Evolutionary conservation across 495 filamentous ascomycete species (phyloP).

Genomic region (Hypoxylon cercidicola): DNA sequence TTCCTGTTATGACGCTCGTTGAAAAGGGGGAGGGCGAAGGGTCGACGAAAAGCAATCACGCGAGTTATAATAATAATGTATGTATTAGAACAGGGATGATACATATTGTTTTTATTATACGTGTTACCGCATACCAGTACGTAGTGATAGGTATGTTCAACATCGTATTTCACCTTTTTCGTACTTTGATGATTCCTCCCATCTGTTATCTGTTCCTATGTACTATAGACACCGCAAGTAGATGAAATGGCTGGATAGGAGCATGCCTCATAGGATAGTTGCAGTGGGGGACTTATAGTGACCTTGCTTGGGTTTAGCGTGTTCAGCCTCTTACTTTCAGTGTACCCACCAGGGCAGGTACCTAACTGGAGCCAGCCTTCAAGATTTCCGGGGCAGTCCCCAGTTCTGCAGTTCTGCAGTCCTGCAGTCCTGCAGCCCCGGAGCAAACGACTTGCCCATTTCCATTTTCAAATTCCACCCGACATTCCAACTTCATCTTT

Average conservation of each 20-base stretch:
- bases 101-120: too few relatives aligned
- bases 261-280: too few relatives aligned
- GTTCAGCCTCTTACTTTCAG: slow-evolving; percentile 27
- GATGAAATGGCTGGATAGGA: too few relatives aligned
- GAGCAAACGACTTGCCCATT: slow-evolving; percentile 22
- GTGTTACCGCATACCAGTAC: too few relatives aligned
- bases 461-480: slow-evolving; percentile 4
- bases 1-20: slow-evolving; percentile 13
- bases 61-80: slow-evolving; percentile 15
- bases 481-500: slow-evolving; percentile 9
- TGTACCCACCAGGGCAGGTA: background rate
- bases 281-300: too few relatives aligned
- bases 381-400: slow-evolving; percentile 32
- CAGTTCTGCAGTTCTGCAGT: too few relatives aligned
- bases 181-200: too few relatives aligned
- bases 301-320: slow-evolving; percentile 10
- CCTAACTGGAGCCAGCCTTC: slow-evolving; percentile 35
- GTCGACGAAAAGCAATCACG: slow-evolving; percentile 6
- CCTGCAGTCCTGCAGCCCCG: too few relatives aligned
- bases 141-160: too few relatives aligned
- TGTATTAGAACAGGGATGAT: slow-evolving; percentile 4
- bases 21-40: too few relatives aligned
- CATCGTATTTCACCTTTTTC: too few relatives aligned
- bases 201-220: background rate
- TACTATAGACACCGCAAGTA: too few relatives aligned